Conservation (phyloP, 75 land plant genomes). For the Sequoia sempervirens region DNA sequence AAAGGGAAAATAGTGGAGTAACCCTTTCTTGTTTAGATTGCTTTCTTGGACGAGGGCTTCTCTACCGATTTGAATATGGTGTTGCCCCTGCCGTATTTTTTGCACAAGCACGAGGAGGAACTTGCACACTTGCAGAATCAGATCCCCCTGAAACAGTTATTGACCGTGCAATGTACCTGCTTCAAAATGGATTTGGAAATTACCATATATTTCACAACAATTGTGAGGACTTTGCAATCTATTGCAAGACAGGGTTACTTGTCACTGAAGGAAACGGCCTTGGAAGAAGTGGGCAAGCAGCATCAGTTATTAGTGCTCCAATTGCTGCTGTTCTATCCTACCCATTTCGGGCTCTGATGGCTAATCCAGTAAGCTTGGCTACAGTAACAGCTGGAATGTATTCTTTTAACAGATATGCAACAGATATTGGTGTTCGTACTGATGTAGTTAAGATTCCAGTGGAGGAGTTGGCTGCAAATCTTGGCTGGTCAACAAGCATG, state of each 20-base stretch:
- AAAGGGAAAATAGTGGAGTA: conserved; percentile 63
- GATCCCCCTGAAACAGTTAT: conserved; percentile 51
- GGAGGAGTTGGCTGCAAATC: conserved; percentile 62
- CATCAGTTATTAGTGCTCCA: conserved; percentile 65
- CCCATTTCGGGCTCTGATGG: conserved; percentile 59
- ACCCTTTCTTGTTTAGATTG: conserved; percentile 75
- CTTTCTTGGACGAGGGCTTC: conserved; percentile 57
- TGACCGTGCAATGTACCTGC: conserved; percentile 71
- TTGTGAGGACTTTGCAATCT: conserved; percentile 78
- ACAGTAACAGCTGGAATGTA: conserved; percentile 86
- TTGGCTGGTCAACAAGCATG: conserved; percentile 14
- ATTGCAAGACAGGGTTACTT: conserved; percentile 81
- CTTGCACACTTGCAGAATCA: conserved; percentile 67
- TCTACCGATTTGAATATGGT: conserved; percentile 71
- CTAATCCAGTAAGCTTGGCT: conserved; percentile 54
- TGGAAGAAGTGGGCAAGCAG: conserved; percentile 90
- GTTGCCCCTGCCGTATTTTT: conserved; percentile 60
- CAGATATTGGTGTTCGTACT: conserved; percentile 79
- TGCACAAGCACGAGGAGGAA: conserved; percentile 79
- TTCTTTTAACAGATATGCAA: conserved; percentile 73
- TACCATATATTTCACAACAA: conserved; percentile 76
- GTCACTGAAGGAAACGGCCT: conserved; percentile 38
- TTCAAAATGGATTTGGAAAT: conserved; percentile 78
- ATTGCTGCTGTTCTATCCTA: conserved; percentile 69
- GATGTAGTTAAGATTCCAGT: conserved; percentile 85